phyloP scores from a whole-genome alignment of 345 rosid genomes.

The Barbarea vulgaris region DNA sequence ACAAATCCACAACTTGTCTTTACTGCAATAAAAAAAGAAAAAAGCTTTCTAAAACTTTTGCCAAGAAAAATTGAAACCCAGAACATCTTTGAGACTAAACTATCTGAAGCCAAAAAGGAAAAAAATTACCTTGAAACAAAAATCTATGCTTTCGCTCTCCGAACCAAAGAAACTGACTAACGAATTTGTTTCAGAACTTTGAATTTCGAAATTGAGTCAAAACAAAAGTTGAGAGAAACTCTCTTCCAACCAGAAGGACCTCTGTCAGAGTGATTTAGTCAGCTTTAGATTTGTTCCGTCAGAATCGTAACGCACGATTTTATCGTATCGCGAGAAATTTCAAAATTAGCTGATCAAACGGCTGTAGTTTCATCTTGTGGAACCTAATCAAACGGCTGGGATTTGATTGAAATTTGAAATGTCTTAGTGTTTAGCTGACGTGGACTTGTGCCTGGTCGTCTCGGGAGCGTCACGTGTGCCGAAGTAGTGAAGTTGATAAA shows the following conservation, averaged over 20 bases:
- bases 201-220: constrained; percentile 45
- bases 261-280: constrained; percentile 55
- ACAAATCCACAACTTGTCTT: constrained; percentile 28
- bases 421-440: constrained; percentile 34
- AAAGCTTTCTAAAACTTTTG: not conserved
- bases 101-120: not conserved
- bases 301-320: constrained; percentile 39
- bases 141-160: constrained; percentile 3
- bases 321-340: constrained; percentile 32
- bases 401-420: constrained; percentile 49
- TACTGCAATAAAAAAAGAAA: constrained; percentile 9
- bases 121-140: constrained; percentile 28
- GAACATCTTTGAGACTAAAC: constrained; percentile 18
- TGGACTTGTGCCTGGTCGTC: constrained; percentile 49
- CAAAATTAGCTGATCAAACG: constrained; percentile 48
- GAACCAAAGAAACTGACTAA: not conserved
- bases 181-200: constrained; percentile 31
- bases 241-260: constrained; percentile 33
- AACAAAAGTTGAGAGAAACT: constrained; percentile 42
- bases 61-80: not conserved
- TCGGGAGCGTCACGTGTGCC: constrained; percentile 41
- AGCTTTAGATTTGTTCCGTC: constrained; percentile 38
- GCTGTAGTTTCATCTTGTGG: constrained; percentile 25
- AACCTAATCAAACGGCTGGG: constrained; percentile 51
- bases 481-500: not conserved